Conservation (phyloP, 306 rosid species). For the Nissolia schottii region DNA sequence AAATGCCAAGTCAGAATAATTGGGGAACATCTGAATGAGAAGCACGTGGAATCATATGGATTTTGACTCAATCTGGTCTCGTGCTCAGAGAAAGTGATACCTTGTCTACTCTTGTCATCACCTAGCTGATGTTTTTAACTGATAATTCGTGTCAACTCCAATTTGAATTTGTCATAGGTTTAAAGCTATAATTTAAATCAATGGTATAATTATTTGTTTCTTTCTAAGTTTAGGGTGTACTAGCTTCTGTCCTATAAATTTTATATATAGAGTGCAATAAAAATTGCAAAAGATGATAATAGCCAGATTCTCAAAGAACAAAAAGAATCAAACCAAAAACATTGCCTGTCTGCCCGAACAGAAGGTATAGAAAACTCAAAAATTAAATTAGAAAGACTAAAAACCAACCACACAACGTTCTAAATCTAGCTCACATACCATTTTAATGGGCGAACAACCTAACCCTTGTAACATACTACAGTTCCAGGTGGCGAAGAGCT, state of each 20-base stretch:
- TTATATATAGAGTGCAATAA: no score
- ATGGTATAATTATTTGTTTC: background rate
- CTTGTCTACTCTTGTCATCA: constrained; percentile 18
- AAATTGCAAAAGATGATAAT: no score
- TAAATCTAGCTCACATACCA: background rate
- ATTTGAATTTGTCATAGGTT: background rate
- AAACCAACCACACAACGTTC: background rate
- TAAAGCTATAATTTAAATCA: background rate
- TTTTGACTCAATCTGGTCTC: constrained; percentile 21
- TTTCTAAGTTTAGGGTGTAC: background rate
- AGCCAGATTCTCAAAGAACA: background rate
- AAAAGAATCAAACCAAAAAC: background rate
- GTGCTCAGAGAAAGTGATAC: constrained; percentile 26
- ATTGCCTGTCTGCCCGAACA: background rate
- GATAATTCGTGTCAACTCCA: background rate
- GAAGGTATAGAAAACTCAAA: background rate
- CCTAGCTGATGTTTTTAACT: background rate
- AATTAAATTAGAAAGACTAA: background rate
- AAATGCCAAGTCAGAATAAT: constrained; percentile 28
- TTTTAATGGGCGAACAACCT: background rate
- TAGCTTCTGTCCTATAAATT: background rate
- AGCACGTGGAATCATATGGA: constrained; percentile 41
- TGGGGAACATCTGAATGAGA: constrained; percentile 21
- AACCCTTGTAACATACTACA: background rate
- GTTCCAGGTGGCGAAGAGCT: background rate